Percentiles rank a stretch among this genome's conserved stretches.
Evolutionary conservation across 2,329 filamentous ascomycete species (phyloP).

Genomic region (Sordariomycetes sp.): DNA sequence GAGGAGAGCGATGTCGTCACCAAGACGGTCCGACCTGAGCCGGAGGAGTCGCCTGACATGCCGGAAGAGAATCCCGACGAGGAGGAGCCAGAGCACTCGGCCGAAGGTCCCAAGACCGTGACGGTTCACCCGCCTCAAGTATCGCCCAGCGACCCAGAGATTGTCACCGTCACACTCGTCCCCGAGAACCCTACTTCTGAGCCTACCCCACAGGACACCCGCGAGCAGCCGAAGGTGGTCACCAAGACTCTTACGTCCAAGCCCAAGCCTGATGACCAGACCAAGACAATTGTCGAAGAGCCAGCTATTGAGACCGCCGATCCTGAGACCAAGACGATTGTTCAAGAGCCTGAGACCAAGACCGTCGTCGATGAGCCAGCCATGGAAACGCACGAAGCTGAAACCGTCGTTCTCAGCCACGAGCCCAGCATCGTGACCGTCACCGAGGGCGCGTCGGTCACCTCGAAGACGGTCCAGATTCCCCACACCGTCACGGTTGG

Average conservation of each 20-base stretch:
- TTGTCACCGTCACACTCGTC: background rate
- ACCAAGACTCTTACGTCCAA: too few relatives aligned
- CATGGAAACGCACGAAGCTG: background rate
- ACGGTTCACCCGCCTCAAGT: constrained; percentile 3
- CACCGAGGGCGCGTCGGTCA: background rate
- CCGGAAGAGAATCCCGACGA: background rate
- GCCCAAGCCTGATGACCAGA: too few relatives aligned
- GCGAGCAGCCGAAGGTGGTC: too few relatives aligned
- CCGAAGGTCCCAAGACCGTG: constrained; percentile 8
- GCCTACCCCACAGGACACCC: too few relatives aligned
- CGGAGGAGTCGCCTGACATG: background rate
- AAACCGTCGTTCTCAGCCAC: constrained; percentile 1
- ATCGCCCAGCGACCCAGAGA: background rate
- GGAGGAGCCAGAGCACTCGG: background rate
- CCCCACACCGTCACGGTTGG: constrained; percentile 13
- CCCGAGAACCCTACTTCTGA: background rate
- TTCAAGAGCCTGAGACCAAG: background rate
- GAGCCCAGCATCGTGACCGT: background rate
- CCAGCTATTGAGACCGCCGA: background rate
- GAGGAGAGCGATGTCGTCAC: constrained; percentile 1
- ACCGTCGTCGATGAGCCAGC: background rate
- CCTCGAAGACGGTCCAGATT: constrained; percentile 5
- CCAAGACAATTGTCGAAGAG: too few relatives aligned
- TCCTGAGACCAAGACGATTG: background rate
- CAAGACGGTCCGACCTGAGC: background rate